Percentiles rank a stretch among this genome's conserved stretches.
Evolutionary conservation across 345 rosid species (phyloP).

Genomic region (Noccaea caerulescens): DNA sequence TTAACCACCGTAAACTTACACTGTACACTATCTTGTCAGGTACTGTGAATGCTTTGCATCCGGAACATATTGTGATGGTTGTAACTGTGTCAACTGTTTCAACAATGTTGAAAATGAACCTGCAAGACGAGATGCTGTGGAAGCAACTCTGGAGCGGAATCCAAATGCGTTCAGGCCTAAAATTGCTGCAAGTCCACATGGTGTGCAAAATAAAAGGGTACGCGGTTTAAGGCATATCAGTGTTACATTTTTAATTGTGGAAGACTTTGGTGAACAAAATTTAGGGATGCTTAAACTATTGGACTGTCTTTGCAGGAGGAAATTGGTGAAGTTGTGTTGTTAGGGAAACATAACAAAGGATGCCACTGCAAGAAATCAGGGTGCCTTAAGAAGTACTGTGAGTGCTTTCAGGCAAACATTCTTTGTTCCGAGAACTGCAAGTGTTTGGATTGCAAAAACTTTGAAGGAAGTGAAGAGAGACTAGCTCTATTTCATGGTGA

Average conservation of each 20-base stretch:
- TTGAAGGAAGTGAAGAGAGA: conserved; percentile 97
- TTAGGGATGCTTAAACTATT: conserved; percentile 15
- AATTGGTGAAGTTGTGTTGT: conserved; percentile 63
- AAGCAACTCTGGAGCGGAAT: conserved; percentile 92
- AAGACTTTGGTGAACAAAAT: background rate
- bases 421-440: conserved; percentile 96
- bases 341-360: conserved; percentile 97
- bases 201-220: conserved; percentile 74
- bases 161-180: conserved; percentile 99
- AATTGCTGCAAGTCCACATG: conserved; percentile 98
- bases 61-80: conserved; percentile 95
- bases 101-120: conserved; percentile 95
- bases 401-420: conserved; percentile 96
- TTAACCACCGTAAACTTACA: background rate
- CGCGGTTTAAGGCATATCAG: conserved; percentile 16
- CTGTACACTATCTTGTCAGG: conserved; percentile 48
- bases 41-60: conserved; percentile 99
- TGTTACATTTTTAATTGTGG: background rate
- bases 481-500: conserved; percentile 94
- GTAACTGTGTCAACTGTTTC: conserved; percentile 92
- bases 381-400: conserved; percentile 98
- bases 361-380: conserved; percentile 99
- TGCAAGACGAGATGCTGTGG: conserved; percentile 90
- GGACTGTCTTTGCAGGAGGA: conserved; percentile 65
- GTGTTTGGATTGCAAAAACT: conserved; percentile 97